Base-by-base conservation (phyloP, 75 land plant species). In the Pinus albicaulis region DNA sequence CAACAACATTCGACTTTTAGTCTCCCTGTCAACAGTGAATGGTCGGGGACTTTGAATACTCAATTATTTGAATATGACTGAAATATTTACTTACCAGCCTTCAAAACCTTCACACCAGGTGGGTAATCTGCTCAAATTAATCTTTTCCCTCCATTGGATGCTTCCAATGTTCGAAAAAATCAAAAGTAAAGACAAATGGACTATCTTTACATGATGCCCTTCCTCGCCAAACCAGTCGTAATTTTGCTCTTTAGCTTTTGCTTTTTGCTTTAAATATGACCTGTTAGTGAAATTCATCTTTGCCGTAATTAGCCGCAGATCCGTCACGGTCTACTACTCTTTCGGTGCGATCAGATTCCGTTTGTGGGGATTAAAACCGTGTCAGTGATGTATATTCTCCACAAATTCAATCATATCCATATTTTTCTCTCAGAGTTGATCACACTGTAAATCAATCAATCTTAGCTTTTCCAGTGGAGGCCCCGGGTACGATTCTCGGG, bases 1-100 rank as follows among this genome's bases (percentile, higher is more conserved):
- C 71, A 68, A 68, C 71, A 68, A 68, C 71, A 38, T 68, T 68
- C 71, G 13, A 41, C 71, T 68, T 68, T 68, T 64, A 38, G 20
- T 38, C 70, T 66, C 41, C 38, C 41, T 38, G 7, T 44, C n/a
- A 68, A 20, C 52, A 38, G 38, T 41, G 24, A 38, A 41, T 68
- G 71, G 71, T 8, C n/a, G 22, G 44, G 3, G 48, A 68, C 1
- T 68, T 68, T 24, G n/a, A 41, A 44, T 7, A n/a, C 71, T 38
- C 71, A 41, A 68, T 68, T 68, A 41, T 41, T 68, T 68, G 24
- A 68, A 68, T 68, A n/a, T 41, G 52, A 68, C 71, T 20, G 41
- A n/a, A 68, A 44, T 17, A 4, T 48, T 48, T 48, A 48, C 53
- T 48, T 8, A 48, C 12, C 11, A 1, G 53, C 53, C 13, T 48